Percentiles rank a stretch among this genome's conserved stretches.
Evolutionary conservation across 2,329 filamentous ascomycete species (phyloP).

Genomic region (Cryphonectria parasitica): DNA sequence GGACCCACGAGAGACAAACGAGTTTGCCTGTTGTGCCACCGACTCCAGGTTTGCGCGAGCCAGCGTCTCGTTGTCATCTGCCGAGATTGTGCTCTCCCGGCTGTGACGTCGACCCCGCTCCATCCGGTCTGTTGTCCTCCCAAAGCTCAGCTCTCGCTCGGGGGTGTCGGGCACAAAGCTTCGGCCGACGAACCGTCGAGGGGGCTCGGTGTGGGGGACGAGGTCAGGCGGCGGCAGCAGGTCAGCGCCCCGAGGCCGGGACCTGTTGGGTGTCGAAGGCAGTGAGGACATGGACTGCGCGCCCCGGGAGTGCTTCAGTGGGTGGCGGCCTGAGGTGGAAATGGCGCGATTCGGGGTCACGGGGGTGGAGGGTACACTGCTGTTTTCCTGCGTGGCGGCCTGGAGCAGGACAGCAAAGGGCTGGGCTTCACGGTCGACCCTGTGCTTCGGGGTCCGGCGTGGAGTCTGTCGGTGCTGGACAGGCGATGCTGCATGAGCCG

Average conservation of each 20-base stretch:
- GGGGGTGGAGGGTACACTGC: slow-evolving; percentile 75
- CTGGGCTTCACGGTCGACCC: slow-evolving; percentile 51
- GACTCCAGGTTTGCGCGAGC: slow-evolving; percentile 58
- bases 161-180: slow-evolving; percentile 51
- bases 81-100: slow-evolving; percentile 85
- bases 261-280: slow-evolving; percentile 70
- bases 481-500: slow-evolving; percentile 46
- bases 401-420: slow-evolving; percentile 80
- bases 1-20: slow-evolving; percentile 35
- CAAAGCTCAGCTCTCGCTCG: slow-evolving; percentile 38
- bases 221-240: slow-evolving; percentile 67
- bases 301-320: slow-evolving; percentile 70
- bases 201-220: slow-evolving; percentile 63
- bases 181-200: slow-evolving; percentile 47
- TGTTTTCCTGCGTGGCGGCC: slow-evolving; percentile 77
- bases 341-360: slow-evolving; percentile 48
- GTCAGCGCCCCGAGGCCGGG: slow-evolving; percentile 52
- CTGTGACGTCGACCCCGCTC: slow-evolving; percentile 63
- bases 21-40: slow-evolving; percentile 45
- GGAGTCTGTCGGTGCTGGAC: slow-evolving; percentile 52
- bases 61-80: slow-evolving; percentile 62
- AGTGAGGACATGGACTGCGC: slow-evolving; percentile 85
- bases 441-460: slow-evolving; percentile 54
- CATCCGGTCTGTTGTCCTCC: slow-evolving; percentile 32
- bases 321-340: slow-evolving; percentile 47